Evolutionary conservation across 2,329 filamentous ascomycete genomes (phyloP).

Genomic region (Gaeumannomyces sp.): DNA sequence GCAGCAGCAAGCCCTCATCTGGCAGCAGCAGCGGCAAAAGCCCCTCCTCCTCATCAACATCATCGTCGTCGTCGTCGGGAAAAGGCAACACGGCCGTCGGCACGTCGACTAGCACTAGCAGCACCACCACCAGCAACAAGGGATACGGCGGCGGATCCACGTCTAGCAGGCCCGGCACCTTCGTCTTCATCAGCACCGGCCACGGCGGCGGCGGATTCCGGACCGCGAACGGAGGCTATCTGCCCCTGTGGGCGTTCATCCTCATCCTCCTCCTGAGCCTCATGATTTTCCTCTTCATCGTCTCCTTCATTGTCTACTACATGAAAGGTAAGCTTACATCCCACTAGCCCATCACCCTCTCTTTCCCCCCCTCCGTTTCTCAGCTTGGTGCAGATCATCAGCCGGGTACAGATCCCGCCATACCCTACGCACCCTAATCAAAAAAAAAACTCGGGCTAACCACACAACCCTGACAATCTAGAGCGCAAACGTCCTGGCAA

Average conservation of each 20-base stretch:
- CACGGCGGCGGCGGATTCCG: background rate
- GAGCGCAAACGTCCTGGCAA: background rate
- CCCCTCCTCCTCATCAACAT: background rate
- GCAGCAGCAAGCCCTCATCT: no score
- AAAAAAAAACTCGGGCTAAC: background rate
- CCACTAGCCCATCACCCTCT: no score
- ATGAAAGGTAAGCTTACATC: background rate
- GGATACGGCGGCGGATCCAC: background rate
- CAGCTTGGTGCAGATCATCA: no score
- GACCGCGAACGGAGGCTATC: background rate
- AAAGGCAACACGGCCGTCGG: background rate
- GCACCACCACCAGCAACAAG: background rate
- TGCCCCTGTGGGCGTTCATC: slow-evolving; percentile 3
- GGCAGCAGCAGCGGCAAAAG: background rate
- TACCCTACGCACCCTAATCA: background rate
- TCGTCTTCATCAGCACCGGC: background rate
- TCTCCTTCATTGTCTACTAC: background rate
- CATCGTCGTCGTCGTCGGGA: background rate
- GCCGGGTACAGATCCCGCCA: background rate
- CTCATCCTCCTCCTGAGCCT: background rate
- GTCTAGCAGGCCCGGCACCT: background rate
- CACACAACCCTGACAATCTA: background rate
- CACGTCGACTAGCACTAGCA: background rate
- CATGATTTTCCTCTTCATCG: background rate
- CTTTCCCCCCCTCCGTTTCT: no score